Percentiles rank a stretch among this genome's conserved stretches.
phyloP scores from a whole-genome alignment of 768 basidiomycete species.

The Tephrocybe sp. region DNA sequence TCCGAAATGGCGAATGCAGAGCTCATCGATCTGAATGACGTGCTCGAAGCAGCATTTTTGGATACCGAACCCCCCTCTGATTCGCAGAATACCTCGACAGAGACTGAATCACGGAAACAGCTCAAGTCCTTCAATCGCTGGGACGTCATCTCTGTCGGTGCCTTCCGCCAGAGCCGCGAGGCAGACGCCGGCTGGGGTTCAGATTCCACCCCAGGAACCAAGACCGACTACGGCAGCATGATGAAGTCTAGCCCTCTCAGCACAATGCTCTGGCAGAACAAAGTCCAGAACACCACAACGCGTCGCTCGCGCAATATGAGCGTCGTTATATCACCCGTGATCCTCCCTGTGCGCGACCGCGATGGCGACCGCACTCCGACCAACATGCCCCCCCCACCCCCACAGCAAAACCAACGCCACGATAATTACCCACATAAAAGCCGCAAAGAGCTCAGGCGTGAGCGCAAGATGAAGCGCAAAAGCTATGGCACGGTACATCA shows the following conservation, averaged over 20 bases:
- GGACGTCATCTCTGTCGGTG: constrained; percentile 72
- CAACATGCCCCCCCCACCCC: constrained; percentile 28
- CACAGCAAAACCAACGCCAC: constrained; percentile 37
- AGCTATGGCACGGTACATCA: constrained; percentile 45
- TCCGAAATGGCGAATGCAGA: constrained; percentile 44
- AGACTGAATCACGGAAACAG: constrained; percentile 40
- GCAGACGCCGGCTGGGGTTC: constrained; percentile 34
- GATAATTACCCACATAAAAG: constrained; percentile 47
- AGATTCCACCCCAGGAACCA: constrained; percentile 31
- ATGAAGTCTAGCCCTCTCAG: constrained; percentile 58
- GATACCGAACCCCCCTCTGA: constrained; percentile 51
- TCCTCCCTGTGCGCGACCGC: constrained; percentile 46
- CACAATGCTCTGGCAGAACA: constrained; percentile 54
- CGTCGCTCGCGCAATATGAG: constrained; percentile 30
- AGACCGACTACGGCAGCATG: constrained; percentile 44
- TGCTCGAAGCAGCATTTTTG: constrained; percentile 72
- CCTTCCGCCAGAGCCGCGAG: constrained; percentile 66
- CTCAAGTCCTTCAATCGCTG: constrained; percentile 60
- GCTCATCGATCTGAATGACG: constrained; percentile 70
- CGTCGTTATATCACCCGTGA: constrained; percentile 49
- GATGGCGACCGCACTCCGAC: constrained; percentile 58
- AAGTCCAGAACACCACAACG: constrained; percentile 17
- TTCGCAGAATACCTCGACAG: constrained; percentile 25
- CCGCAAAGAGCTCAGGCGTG: constrained; percentile 64
- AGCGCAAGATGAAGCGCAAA: constrained; percentile 70